A percentile compares a stretch with the other conserved stretches of the same genome.
Conservation (phyloP, 805 yeast species). For the Kuraishia piskuri region DNA sequence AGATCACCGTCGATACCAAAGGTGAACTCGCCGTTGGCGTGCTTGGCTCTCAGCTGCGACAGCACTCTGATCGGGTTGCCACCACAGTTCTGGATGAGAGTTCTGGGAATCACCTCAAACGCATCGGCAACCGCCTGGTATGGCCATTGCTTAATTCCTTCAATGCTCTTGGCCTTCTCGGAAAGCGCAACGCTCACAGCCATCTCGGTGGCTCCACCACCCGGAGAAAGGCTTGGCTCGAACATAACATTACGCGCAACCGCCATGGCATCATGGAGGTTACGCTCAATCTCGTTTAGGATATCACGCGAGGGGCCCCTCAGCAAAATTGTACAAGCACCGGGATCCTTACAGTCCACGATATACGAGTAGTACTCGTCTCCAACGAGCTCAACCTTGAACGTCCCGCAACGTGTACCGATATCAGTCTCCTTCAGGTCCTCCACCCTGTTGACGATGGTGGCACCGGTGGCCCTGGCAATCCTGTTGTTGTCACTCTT, state of each 20-base stretch:
- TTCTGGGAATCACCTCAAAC: conserved; percentile 96
- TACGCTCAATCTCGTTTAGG: conserved; percentile 91
- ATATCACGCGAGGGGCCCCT: conserved; percentile 98
- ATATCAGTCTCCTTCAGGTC: conserved; percentile 87
- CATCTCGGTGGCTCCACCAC: conserved; percentile 99
- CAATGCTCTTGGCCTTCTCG: conserved; percentile 85
- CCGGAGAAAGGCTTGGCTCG: conserved; percentile 93
- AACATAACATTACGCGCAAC: conserved; percentile 92
- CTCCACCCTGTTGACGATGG: conserved; percentile 91
- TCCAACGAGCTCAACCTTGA: conserved; percentile 91
- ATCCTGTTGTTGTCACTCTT: conserved; percentile 95
- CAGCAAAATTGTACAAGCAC: conserved; percentile 86
- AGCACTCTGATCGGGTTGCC: conserved; percentile 88
- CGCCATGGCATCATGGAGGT: conserved; percentile 97
- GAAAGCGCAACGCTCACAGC: conserved; percentile 85
- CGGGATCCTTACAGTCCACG: conserved; percentile 73
- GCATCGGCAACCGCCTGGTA: conserved; percentile 99
- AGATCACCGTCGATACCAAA: conserved; percentile 92
- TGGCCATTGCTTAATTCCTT: conserved; percentile 97
- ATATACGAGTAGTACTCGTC: conserved; percentile 92
- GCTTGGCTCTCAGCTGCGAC: conserved; percentile 91
- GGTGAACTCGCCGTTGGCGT: conserved; percentile 80
- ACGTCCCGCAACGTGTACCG: conserved; percentile 83
- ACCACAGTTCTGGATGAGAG: conserved; percentile 95
- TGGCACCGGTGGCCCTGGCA: conserved; percentile 96